Evolutionary conservation across 495 filamentous ascomycete genomes (phyloP).

Genomic region (Viridothelium virens): DNA sequence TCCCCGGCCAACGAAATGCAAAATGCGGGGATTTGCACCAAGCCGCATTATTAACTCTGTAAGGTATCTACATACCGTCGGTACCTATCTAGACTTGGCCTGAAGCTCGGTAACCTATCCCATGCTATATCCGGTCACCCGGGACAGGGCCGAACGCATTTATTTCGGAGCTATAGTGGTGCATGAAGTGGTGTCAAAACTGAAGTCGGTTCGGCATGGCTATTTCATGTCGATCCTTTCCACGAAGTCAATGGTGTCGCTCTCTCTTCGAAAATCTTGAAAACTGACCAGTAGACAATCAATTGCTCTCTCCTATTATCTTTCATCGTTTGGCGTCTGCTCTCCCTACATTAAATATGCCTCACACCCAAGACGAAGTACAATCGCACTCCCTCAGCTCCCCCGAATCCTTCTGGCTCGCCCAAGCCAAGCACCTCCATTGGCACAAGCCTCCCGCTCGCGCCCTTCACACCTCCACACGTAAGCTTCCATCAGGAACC

Average conservation of each 20-base stretch:
- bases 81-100: too few relatives aligned
- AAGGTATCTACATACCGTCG: too few relatives aligned
- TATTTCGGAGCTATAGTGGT: not conserved
- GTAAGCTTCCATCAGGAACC: constrained; percentile 43
- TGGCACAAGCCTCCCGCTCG: constrained; percentile 68
- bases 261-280: not conserved
- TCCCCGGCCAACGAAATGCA: not conserved
- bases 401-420: constrained; percentile 67
- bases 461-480: constrained; percentile 39
- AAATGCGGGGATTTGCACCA: not conserved
- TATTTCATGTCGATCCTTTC: too few relatives aligned
- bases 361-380: constrained; percentile 29
- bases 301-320: not conserved
- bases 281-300: not conserved
- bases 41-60: too few relatives aligned
- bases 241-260: not conserved
- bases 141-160: not conserved
- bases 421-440: constrained; percentile 62
- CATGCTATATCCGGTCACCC: not conserved
- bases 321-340: not conserved
- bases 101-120: too few relatives aligned
- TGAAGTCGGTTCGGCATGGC: too few relatives aligned
- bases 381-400: constrained; percentile 42
- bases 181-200: not conserved
- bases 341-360: not conserved